These are phyloP conservation scores for Pulicaria dysenterica DNA, from an alignment of 129 eudicot genomes.

Conservation along the genomic window DNA sequence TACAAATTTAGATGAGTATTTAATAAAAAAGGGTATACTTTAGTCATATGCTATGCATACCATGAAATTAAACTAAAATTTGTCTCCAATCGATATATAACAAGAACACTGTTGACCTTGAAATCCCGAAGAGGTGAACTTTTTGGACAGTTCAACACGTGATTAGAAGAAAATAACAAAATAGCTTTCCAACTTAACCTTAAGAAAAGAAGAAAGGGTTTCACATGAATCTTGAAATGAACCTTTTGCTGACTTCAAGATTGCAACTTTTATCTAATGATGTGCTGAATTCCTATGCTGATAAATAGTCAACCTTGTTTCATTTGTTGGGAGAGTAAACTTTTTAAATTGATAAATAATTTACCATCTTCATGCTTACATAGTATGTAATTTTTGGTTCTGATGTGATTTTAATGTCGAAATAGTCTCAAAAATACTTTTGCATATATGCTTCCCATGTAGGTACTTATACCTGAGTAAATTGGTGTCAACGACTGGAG, in stretches of 20 bases:
- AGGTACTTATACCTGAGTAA: constrained; percentile 90
- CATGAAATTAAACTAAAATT: neutral
- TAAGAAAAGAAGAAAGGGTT: neutral
- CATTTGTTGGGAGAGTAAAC: no score
- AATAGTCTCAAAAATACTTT: constrained; percentile 2
- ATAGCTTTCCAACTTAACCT: neutral
- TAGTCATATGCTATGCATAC: neutral
- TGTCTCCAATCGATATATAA: neutral
- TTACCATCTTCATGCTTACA: no score
- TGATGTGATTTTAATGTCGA: neutral
- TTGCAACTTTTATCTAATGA: no score
- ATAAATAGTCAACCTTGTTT: no score
- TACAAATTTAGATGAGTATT: neutral
- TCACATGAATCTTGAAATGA: neutral
- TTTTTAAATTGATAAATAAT: no score
- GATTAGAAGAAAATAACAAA: neutral
- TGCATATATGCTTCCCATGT: neutral
- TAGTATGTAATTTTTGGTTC: neutral
- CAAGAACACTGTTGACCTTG: neutral
- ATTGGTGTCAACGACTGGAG: constrained; percentile 66
- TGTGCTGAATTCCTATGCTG: no score
- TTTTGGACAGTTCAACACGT: neutral
- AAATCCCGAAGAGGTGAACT: neutral
- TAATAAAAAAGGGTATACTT: neutral
- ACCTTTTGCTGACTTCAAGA: no score